Evolutionary conservation across 2,329 filamentous ascomycete genomes (phyloP).

Genomic region (Cercospora sp.): DNA sequence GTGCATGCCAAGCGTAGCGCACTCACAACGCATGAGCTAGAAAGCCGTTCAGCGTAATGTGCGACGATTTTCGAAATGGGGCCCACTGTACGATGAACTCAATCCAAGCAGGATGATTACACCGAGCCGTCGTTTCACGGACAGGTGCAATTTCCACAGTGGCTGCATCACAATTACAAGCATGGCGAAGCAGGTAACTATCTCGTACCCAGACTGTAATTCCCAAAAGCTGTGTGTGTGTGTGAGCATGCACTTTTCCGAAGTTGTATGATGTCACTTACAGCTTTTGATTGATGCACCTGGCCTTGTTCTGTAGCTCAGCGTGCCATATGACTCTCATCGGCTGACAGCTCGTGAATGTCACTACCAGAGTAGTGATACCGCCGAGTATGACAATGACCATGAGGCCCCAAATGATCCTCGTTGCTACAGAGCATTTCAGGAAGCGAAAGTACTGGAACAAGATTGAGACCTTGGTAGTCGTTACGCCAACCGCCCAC

Average conservation of each 20-base stretch:
- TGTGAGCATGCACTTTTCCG: not conserved
- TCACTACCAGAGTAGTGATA: slow-evolving; percentile 11
- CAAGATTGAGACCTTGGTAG: slow-evolving; percentile 15
- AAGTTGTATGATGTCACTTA: not conserved
- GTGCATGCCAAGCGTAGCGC: not conserved
- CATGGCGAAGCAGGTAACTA: slow-evolving; percentile 15
- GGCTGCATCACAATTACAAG: slow-evolving; percentile 12
- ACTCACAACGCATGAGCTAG: not conserved
- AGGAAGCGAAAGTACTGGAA: slow-evolving; percentile 17
- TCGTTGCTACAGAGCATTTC: not conserved
- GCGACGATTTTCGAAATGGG: not conserved
- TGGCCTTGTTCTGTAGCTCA: not conserved
- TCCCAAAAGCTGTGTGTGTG: slow-evolving; percentile 11
- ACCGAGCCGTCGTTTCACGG: slow-evolving; percentile 9
- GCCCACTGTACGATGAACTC: not conserved
- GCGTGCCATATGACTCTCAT: slow-evolving; percentile 12
- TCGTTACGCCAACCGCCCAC: slow-evolving; percentile 11
- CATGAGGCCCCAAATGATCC: slow-evolving; percentile 16
- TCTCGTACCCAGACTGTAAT: slow-evolving; percentile 13
- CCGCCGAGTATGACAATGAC: slow-evolving; percentile 8
- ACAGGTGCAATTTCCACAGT: slow-evolving; percentile 14
- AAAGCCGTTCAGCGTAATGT: not conserved
- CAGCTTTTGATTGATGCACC: slow-evolving; percentile 18
- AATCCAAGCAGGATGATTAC: slow-evolving; percentile 17
- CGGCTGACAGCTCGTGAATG: slow-evolving; percentile 13